Evolutionary conservation across 2,329 filamentous ascomycete species (phyloP).

Genomic region (Nannizziopsis barbatae): DNA sequence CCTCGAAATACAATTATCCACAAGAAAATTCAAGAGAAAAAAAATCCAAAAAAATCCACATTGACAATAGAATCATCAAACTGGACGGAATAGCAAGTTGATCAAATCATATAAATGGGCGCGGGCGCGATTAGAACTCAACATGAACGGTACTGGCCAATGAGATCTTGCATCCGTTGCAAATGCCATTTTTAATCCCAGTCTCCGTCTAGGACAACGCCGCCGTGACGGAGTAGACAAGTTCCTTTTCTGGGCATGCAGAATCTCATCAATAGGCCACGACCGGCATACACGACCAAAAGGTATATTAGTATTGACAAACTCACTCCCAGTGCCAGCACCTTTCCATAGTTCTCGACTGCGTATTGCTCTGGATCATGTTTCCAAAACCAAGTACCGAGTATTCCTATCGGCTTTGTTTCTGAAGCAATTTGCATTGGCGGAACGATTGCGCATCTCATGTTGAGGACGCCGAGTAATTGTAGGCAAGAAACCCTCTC

Average conservation of each 20-base stretch:
- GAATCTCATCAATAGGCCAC: not conserved
- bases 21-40: too few species aligned
- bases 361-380: not conserved
- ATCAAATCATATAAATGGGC: too few species aligned
- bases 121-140: too few species aligned
- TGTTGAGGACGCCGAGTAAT: not conserved
- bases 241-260: not conserved
- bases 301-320: not conserved
- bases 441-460: not conserved
- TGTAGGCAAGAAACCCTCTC: too few species aligned
- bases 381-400: not conserved
- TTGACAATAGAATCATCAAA: too few species aligned
- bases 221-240: too few species aligned
- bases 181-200: not conserved
- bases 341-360: not conserved
- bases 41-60: too few species aligned
- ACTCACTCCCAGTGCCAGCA: not conserved
- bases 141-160: too few species aligned
- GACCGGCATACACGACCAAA: not conserved
- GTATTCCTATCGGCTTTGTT: not conserved
- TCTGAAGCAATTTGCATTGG: not conserved
- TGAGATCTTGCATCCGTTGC: too few species aligned
- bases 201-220: not conserved
- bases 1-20: too few species aligned
- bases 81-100: too few species aligned